Evolutionary conservation across 2,329 filamentous ascomycete genomes (phyloP).

Genomic region (Arthrobotrys pseudoclavata): DNA sequence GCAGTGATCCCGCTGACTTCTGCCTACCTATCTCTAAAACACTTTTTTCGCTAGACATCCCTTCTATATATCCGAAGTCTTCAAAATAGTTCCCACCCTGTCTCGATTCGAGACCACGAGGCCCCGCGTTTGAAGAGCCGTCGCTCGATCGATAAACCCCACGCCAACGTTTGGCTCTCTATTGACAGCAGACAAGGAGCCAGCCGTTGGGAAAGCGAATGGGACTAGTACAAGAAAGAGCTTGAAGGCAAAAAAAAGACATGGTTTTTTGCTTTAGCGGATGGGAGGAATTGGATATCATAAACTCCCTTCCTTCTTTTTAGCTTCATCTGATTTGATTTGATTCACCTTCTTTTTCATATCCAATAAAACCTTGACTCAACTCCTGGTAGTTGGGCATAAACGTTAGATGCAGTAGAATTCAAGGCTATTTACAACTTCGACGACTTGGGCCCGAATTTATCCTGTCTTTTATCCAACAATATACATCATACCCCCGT

Average conservation of each 20-base stretch:
- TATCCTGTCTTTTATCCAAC: neutral
- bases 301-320: conserved; percentile 47
- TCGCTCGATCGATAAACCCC: conserved; percentile 34
- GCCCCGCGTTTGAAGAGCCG: conserved; percentile 43
- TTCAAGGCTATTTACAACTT: neutral
- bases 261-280: neutral
- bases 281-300: conserved; percentile 37
- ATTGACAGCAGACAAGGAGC: conserved; percentile 47
- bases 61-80: conserved; percentile 20
- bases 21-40: conserved; percentile 39
- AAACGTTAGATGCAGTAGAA: conserved; percentile 7
- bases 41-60: conserved; percentile 20
- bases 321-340: conserved; percentile 53
- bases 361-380: conserved; percentile 6
- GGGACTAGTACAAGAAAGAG: conserved; percentile 18
- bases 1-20: conserved; percentile 46
- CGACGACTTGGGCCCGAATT: neutral
- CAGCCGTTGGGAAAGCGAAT: conserved; percentile 38
- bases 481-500: neutral
- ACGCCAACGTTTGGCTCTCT: conserved; percentile 45
- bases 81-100: conserved; percentile 36
- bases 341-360: conserved; percentile 39
- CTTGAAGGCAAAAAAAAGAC: conserved; percentile 19
- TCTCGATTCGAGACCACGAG: conserved; percentile 32
- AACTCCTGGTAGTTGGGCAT: conserved; percentile 7